A percentile compares a stretch with the other conserved stretches of the same genome.
Evolutionary conservation across 805 yeast species (phyloP).

Genomic region (Starmerella apis): DNA sequence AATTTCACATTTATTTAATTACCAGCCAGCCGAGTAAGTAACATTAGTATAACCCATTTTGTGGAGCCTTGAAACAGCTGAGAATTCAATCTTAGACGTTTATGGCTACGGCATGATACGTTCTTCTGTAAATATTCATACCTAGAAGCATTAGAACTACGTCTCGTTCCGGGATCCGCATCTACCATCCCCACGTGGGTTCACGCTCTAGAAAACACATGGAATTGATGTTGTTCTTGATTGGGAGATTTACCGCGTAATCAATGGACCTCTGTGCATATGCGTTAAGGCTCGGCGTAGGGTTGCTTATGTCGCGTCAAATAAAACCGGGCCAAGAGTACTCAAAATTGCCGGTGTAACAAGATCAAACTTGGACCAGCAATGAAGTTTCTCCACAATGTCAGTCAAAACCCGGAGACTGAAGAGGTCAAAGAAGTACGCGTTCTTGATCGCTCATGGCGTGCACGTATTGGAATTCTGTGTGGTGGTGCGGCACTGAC

Average conservation of each 20-base stretch:
- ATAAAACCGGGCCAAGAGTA: not conserved
- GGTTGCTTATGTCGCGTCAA: not conserved
- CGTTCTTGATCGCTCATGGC: conserved; percentile 18
- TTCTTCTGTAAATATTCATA: too few relatives aligned
- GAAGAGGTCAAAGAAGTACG: not conserved
- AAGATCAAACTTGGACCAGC: too few relatives aligned
- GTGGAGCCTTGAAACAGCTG: too few relatives aligned
- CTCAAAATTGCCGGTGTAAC: not conserved
- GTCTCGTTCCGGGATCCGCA: too few relatives aligned
- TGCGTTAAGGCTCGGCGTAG: not conserved
- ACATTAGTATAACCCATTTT: too few relatives aligned
- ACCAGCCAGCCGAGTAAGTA: too few relatives aligned
- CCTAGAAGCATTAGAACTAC: too few relatives aligned
- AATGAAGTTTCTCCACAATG: not conserved
- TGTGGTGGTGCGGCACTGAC: conserved; percentile 68
- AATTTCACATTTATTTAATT: not conserved
- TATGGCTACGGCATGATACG: too few relatives aligned
- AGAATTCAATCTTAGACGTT: too few relatives aligned
- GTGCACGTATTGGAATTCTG: conserved; percentile 36
- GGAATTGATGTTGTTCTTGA: not conserved
- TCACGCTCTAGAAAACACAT: not conserved
- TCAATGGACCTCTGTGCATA: not conserved
- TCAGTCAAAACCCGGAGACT: not conserved
- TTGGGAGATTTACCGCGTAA: conserved; percentile 8
- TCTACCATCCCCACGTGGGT: conserved; percentile 1